Percentiles rank a stretch among this genome's conserved stretches.
phyloP scores from a whole-genome alignment of 1,284 basidiomycete genomes.

The Tilletia caries region DNA sequence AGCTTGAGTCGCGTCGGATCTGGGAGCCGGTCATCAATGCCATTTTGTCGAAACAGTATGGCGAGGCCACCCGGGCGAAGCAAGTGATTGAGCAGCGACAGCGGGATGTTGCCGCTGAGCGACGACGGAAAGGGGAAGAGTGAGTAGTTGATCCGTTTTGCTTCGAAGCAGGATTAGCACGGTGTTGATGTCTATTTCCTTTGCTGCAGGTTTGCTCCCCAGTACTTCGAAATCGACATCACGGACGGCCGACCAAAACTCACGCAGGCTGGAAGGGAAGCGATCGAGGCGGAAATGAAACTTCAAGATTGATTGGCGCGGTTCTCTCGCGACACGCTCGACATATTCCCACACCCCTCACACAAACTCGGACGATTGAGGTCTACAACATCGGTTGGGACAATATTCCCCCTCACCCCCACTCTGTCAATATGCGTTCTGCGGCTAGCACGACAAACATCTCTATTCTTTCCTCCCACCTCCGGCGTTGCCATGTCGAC shows the following conservation, averaged over 20 bases:
- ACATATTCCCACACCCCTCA: too few species aligned
- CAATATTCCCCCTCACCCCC: too few species aligned
- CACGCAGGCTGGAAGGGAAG: constrained; percentile 58
- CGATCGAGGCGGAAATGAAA: constrained; percentile 48
- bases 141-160: constrained; percentile 15
- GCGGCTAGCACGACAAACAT: too few species aligned
- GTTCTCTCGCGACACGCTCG: too few species aligned
- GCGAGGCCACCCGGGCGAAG: constrained; percentile 43
- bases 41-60: constrained; percentile 77
- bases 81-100: constrained; percentile 49
- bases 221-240: constrained; percentile 73
- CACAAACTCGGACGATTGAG: too few species aligned
- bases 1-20: constrained; percentile 77
- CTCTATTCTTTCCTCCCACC: too few species aligned
- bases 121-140: constrained; percentile 37
- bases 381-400: too few species aligned
- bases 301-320: too few species aligned
- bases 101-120: constrained; percentile 37
- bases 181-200: background rate
- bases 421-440: too few species aligned
- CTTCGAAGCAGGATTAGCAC: too few species aligned
- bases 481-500: too few species aligned
- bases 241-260: constrained; percentile 71
- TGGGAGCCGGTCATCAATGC: constrained; percentile 73
- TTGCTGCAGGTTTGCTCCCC: constrained; percentile 70